Percentiles rank a stretch among this genome's conserved stretches.
These are phyloP conservation scores for Hypoxylon cercidicola DNA, from an alignment of 495 filamentous ascomycete species.

Conservation along the genomic window DNA sequence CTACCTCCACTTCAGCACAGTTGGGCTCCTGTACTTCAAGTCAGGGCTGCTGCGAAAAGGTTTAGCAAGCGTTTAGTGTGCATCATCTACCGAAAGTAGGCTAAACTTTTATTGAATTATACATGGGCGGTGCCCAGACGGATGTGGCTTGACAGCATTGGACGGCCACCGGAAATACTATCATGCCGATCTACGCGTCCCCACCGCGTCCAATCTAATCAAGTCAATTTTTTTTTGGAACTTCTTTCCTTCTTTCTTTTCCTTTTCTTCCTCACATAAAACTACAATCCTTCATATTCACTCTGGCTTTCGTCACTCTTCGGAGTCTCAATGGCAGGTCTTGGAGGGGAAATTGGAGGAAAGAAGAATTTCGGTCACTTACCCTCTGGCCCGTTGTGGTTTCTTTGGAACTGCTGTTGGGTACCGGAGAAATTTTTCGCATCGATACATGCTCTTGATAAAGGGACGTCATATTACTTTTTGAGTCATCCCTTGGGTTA, in stretches of 20 bases:
- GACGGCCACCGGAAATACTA: constrained; percentile 18
- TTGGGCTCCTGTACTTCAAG: background rate
- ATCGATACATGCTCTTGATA: constrained; percentile 50
- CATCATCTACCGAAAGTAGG: too few relatives aligned
- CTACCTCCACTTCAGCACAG: constrained; percentile 15
- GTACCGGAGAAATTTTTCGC: constrained; percentile 57
- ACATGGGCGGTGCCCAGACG: too few relatives aligned
- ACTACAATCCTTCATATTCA: constrained; percentile 81
- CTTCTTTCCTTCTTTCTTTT: constrained; percentile 44
- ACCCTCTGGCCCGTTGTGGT: constrained; percentile 58
- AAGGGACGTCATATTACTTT: background rate
- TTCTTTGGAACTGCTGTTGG: constrained; percentile 46
- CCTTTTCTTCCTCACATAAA: constrained; percentile 66
- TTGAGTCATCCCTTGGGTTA: background rate
- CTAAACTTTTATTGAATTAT: too few relatives aligned
- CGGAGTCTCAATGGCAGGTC: constrained; percentile 62
- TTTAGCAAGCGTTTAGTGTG: too few relatives aligned
- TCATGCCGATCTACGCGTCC: constrained; percentile 20
- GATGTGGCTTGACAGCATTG: constrained; percentile 5
- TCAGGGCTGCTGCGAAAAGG: too few relatives aligned
- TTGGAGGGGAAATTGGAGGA: constrained; percentile 84
- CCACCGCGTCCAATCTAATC: constrained; percentile 19
- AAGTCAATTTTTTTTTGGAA: constrained; percentile 6
- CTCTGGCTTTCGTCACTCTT: constrained; percentile 70
- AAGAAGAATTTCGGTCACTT: constrained; percentile 65